A percentile compares a stretch with the other conserved stretches of the same genome.
These are phyloP conservation scores for Pseudognaphalium luteoalbum DNA, from an alignment of 129 eudicot genomes.

Conservation along the genomic window DNA sequence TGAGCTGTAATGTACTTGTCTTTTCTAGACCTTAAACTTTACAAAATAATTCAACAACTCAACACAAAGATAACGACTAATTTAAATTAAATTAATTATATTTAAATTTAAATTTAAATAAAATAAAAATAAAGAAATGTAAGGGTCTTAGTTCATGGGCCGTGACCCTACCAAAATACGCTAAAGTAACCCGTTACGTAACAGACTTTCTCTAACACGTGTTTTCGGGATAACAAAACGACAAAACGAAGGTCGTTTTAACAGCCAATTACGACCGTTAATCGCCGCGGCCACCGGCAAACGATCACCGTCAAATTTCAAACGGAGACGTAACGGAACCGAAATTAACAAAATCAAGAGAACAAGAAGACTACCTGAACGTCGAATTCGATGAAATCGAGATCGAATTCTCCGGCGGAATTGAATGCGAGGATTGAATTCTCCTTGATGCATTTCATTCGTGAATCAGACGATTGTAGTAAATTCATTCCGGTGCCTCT, in stretches of 20 bases:
- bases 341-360: background rate
- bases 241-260: constrained; percentile 22
- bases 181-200: constrained; percentile 17
- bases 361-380: constrained; percentile 52
- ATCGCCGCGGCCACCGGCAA: constrained; percentile 39
- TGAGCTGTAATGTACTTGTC: constrained; percentile 3
- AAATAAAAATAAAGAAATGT: background rate
- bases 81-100: background rate
- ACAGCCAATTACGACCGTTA: background rate
- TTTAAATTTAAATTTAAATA: too few species aligned
- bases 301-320: constrained; percentile 19
- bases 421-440: constrained; percentile 54
- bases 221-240: background rate
- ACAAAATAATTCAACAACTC: background rate
- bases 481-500: constrained; percentile 69
- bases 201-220: constrained; percentile 19
- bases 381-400: constrained; percentile 63
- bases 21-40: constrained; percentile 1
- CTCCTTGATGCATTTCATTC: constrained; percentile 55
- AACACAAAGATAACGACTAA: background rate
- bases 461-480: constrained; percentile 53
- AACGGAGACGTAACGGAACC: background rate
- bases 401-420: constrained; percentile 46
- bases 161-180: constrained; percentile 20
- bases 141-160: constrained; percentile 37